Conservation (phyloP, 371 early-diverging fungal genomes). For the Conidiobolus incongruus region DNA sequence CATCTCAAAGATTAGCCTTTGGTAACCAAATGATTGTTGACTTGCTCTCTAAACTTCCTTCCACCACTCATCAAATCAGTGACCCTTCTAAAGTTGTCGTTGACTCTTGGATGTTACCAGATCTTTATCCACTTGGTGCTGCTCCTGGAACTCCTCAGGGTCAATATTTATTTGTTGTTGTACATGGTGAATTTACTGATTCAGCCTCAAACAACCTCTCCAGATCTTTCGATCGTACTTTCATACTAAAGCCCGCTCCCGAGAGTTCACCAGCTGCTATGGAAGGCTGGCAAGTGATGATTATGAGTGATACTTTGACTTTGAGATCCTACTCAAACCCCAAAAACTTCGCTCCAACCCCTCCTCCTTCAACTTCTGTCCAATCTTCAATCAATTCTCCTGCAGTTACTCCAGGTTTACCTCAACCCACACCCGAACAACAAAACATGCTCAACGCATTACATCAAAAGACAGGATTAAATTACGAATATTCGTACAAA, state of each 20-base stretch:
- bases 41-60: background rate
- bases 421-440: background rate
- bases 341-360: background rate
- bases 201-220: background rate
- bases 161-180: background rate
- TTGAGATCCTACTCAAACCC: background rate
- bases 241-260: background rate
- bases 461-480: background rate
- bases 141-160: background rate
- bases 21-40: background rate
- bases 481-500: background rate
- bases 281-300: background rate
- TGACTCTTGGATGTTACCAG: background rate
- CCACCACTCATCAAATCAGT: background rate
- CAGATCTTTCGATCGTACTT: background rate
- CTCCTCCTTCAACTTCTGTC: too few species aligned
- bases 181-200: slow-evolving; percentile 2
- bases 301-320: background rate
- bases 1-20: background rate
- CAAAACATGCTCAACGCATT: background rate
- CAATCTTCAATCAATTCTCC: background rate
- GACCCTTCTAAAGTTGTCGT: background rate
- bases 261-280: background rate
- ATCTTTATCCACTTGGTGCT: background rate
- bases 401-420: too few species aligned